These are phyloP conservation scores for Kodamaea restingae DNA, from an alignment of 805 yeast species.

Conservation along the genomic window DNA sequence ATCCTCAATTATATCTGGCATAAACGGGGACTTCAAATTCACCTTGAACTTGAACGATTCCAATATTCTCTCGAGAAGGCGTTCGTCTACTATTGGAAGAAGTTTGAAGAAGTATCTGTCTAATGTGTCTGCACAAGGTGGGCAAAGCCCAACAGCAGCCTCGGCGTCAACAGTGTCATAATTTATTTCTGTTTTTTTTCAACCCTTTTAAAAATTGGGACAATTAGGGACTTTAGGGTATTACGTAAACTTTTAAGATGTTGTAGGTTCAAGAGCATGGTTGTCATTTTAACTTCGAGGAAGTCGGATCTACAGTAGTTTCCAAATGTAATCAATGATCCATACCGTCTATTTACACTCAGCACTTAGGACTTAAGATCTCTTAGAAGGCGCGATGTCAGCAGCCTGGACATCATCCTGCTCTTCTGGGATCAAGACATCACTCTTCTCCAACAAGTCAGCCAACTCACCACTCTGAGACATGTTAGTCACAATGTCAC, in stretches of 20 bases:
- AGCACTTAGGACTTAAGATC: conserved; percentile 16
- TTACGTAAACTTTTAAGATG: too few relatives aligned
- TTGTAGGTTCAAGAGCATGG: background rate
- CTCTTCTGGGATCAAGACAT: conserved; percentile 78
- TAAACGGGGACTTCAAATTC: conserved; percentile 43
- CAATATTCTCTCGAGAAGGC: conserved; percentile 56
- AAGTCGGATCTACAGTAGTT: too few relatives aligned
- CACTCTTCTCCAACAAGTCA: conserved; percentile 73
- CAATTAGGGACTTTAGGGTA: background rate
- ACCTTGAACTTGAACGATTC: conserved; percentile 63
- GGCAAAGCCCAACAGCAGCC: background rate
- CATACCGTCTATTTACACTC: too few relatives aligned
- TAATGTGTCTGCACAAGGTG: conserved; percentile 4
- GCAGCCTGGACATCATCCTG: conserved; percentile 36
- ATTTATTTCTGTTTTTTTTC: background rate
- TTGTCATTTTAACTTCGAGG: too few relatives aligned
- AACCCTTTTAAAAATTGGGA: background rate
- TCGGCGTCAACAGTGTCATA: conserved; percentile 2
- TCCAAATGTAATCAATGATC: too few relatives aligned
- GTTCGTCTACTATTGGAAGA: conserved; percentile 24
- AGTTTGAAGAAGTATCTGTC: conserved; percentile 9
- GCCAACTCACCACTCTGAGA: conserved; percentile 87
- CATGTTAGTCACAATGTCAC: conserved; percentile 92
- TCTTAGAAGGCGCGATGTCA: conserved; percentile 34
- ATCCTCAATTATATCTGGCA: conserved; percentile 36